Conservation (phyloP, 2,329 filamentous ascomycete genomes). For the Phaeoacremonium minimum region DNA sequence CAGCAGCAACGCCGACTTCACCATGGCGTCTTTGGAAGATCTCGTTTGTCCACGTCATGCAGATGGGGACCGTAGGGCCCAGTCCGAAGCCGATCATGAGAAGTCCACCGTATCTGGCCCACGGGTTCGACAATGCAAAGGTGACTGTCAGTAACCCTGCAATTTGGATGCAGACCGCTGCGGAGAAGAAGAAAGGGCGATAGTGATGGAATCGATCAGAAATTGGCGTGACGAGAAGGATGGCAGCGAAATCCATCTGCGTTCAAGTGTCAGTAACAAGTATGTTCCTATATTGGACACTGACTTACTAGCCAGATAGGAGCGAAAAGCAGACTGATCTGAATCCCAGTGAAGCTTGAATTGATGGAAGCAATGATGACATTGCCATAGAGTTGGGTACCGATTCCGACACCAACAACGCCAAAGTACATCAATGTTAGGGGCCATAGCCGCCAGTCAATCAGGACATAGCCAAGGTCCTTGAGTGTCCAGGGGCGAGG, state of each 20-base stretch:
- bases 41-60: constrained; percentile 90
- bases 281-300: background rate
- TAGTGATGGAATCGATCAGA: constrained; percentile 82
- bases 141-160: constrained; percentile 75
- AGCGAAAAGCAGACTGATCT: constrained; percentile 78
- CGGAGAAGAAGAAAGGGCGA: constrained; percentile 76
- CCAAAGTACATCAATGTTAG: constrained; percentile 90
- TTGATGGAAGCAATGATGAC: constrained; percentile 82
- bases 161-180: constrained; percentile 74
- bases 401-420: constrained; percentile 87
- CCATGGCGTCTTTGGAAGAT: constrained; percentile 87
- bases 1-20: constrained; percentile 85
- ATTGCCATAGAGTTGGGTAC: constrained; percentile 81
- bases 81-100: constrained; percentile 87
- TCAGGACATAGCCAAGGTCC: constrained; percentile 66
- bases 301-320: constrained; percentile 82
- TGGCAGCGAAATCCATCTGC: constrained; percentile 82
- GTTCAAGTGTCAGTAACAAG: background rate
- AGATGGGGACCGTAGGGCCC: constrained; percentile 85
- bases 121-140: constrained; percentile 65
- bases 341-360: constrained; percentile 64
- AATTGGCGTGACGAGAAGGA: constrained; percentile 78
- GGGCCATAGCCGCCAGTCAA: constrained; percentile 88
- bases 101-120: constrained; percentile 85
- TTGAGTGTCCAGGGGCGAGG: constrained; percentile 65